Conservation (phyloP, 805 yeast genomes). For the Candida rishiriensis region DNA sequence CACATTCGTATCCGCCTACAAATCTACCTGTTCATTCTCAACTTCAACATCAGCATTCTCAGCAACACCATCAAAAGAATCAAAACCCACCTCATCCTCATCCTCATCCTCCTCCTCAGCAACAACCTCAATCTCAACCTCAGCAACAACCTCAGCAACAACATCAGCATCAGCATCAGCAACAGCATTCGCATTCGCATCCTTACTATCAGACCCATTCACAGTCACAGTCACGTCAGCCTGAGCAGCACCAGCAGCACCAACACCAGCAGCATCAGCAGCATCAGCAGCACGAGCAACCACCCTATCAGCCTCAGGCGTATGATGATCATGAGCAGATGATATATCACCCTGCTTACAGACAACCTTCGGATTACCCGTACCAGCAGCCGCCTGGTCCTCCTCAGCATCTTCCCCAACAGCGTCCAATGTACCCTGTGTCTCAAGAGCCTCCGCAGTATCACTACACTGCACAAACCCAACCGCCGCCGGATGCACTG, state of each 20-base stretch:
- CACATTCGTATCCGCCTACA: neutral
- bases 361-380: no score
- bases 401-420: neutral
- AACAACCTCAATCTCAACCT: neutral
- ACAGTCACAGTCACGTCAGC: neutral
- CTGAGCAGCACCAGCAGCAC: neutral
- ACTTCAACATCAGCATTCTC: neutral
- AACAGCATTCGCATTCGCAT: neutral
- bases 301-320: neutral
- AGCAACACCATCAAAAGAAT: neutral
- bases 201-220: no score
- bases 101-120: neutral
- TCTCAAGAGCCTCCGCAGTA: no score
- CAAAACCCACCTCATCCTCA: neutral
- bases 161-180: neutral
- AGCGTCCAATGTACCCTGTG: neutral
- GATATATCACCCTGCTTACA: no score
- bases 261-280: neutral
- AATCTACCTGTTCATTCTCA: neutral
- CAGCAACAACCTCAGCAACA: neutral
- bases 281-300: neutral
- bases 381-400: neutral
- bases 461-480: no score
- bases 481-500: no score
- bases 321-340: neutral